Percentiles rank a stretch among this genome's conserved stretches.
Evolutionary conservation across 2,329 filamentous ascomycete genomes (phyloP).

Genomic region (Claviceps paspali): DNA sequence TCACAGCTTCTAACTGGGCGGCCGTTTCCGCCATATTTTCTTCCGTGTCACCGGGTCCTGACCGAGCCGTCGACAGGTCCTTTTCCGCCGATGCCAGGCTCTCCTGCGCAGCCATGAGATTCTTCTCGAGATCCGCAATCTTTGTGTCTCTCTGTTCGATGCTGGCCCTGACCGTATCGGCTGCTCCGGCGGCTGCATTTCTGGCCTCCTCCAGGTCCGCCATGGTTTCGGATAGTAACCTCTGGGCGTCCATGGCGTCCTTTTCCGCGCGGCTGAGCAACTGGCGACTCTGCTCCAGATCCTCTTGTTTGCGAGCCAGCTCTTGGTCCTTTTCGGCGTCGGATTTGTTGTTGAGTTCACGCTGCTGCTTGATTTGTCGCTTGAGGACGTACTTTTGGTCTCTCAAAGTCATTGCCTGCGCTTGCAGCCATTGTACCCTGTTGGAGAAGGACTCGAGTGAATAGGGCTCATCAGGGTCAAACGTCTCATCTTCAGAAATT

Average conservation of each 20-base stretch:
- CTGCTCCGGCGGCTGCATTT: constrained; percentile 10
- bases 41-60: constrained; percentile 22
- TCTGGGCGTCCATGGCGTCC: constrained; percentile 24
- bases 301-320: constrained; percentile 40
- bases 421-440: constrained; percentile 66
- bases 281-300: constrained; percentile 31
- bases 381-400: constrained; percentile 84
- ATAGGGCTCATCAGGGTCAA: constrained; percentile 45
- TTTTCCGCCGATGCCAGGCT: constrained; percentile 18
- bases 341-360: constrained; percentile 78
- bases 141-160: constrained; percentile 21
- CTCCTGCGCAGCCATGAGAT: constrained; percentile 5
- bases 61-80: constrained; percentile 18
- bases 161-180: constrained; percentile 12
- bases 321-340: constrained; percentile 56
- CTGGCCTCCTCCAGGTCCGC: constrained; percentile 29
- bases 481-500: constrained; percentile 45
- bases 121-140: constrained; percentile 25
- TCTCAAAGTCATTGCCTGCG: constrained; percentile 59
- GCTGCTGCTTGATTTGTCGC: constrained; percentile 88
- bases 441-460: constrained; percentile 61
- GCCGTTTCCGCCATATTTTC: constrained; percentile 14
- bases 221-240: constrained; percentile 32
- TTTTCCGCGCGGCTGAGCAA: constrained; percentile 22
- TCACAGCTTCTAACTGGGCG: constrained; percentile 14